Base-by-base conservation (phyloP, 1,284 basidiomycete genomes). In the Gomphus bonarii region DNA sequence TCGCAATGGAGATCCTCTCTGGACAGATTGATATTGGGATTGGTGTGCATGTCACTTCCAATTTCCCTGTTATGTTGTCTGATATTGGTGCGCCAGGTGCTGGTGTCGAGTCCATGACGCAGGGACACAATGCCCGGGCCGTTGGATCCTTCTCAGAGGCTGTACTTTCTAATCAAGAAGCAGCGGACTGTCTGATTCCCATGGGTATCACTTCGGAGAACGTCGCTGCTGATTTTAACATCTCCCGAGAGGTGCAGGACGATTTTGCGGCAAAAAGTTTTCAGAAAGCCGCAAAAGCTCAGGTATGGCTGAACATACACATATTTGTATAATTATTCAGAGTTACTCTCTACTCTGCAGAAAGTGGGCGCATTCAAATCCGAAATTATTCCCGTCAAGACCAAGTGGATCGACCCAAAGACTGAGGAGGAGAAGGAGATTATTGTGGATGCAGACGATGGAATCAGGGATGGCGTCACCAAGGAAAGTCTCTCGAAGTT, bases 191-290 rank as follows among this genome's bases (percentile, higher is more conserved):
- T 72, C 77, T 95, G 20, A 78, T 95, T 62, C 95, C 95, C 57
- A 97, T 97, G 94, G 94, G 95, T 62, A 87, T 93, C 73, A 95
- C 94, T 52, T 97, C 92, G 25, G 95, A 98, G 76, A 98, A 98
- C 68, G 95, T 98, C 61, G 91, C 93, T 20, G 72, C 76, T 47
- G 79, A 91, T 61, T 94, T 78, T 72, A 74, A 77, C 62, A 80
- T 97, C 67, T 73, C 85, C 46, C 87, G 94, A 57, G 74, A 75
- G 48, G 73, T 71, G 49, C 93, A 95, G 71, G 94, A 97, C 74
- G 79, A 75, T 52, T 97, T 95, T 65, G 85, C 93, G 9, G 91
- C 92, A 46, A 73, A 81, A 60, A 94, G 91, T 10, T 95, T 85
- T 77, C 83, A 84, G 66, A 91, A 91, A 69, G 95, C 95, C 18